Evolutionary conservation across 75 land plant species (phyloP).

Genomic region (Cunninghamia lanceolata): DNA sequence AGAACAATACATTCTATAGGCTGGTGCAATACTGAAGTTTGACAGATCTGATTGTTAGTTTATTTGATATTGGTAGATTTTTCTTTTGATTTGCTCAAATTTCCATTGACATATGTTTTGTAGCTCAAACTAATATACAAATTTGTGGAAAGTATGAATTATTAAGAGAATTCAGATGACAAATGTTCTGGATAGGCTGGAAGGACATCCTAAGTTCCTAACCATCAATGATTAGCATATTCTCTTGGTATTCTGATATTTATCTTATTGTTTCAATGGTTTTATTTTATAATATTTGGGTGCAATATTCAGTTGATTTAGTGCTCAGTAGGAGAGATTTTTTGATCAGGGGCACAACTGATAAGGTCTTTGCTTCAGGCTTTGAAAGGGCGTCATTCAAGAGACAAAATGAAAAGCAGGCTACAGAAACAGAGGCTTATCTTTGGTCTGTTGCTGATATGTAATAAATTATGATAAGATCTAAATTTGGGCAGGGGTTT

Average conservation of each 20-base stretch:
- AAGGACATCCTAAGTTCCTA: not conserved
- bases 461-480: constrained; percentile 28
- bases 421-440: constrained; percentile 82
- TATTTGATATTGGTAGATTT: too few species aligned
- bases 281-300: not conserved
- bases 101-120: too few species aligned
- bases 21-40: too few species aligned
- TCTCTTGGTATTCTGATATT: not conserved
- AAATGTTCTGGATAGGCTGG: not conserved
- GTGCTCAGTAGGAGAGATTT: not conserved
- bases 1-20: too few species aligned
- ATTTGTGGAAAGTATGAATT: not conserved
- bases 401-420: constrained; percentile 81
- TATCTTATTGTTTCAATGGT: not conserved
- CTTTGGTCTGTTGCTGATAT: constrained; percentile 96
- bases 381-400: constrained; percentile 82
- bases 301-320: not conserved
- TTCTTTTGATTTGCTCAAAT: too few species aligned
- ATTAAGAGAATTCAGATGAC: not conserved
- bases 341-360: not conserved
- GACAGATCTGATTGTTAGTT: too few species aligned
- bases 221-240: not conserved
- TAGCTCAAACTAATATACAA: not conserved
- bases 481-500: not conserved
- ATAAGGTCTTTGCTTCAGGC: constrained; percentile 36